Evolutionary conservation across 179 eudicot species (phyloP).

Genomic region (Pouteria campechiana): DNA sequence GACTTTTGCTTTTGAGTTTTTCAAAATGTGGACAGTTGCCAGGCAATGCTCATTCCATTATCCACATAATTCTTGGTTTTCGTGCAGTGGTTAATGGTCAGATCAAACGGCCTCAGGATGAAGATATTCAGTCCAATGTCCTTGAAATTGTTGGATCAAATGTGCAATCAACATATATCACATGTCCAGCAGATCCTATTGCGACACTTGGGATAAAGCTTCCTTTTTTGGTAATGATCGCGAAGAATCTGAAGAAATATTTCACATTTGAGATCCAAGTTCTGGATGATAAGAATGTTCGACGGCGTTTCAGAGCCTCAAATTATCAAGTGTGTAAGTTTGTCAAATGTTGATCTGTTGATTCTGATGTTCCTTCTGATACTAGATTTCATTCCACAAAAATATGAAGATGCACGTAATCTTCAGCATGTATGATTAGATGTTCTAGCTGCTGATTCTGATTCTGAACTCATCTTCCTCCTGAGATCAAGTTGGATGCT

Average conservation of each 20-base stretch:
- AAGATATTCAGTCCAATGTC: slow-evolving; percentile 93
- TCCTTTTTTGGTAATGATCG: slow-evolving; percentile 87
- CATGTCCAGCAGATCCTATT: slow-evolving; percentile 95
- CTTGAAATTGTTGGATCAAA: slow-evolving; percentile 92
- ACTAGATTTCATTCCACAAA: no score
- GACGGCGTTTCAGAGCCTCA: slow-evolving; percentile 97
- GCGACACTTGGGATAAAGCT: slow-evolving; percentile 98
- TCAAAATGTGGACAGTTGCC: no score
- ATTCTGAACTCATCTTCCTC: no score
- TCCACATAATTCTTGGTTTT: neutral
- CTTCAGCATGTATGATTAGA: no score
- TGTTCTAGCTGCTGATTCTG: no score
- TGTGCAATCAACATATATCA: slow-evolving; percentile 83
- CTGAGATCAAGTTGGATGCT: no score
- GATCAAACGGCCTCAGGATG: slow-evolving; percentile 81
- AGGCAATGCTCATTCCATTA: neutral
- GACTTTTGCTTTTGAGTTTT: no score
- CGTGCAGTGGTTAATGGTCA: slow-evolving; percentile 88
- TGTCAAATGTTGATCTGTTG: slow-evolving; percentile 14
- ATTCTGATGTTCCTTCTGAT: neutral
- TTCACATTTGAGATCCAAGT: slow-evolving; percentile 97
- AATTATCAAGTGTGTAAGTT: slow-evolving; percentile 99
- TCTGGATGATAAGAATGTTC: slow-evolving; percentile 98
- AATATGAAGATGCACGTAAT: no score
- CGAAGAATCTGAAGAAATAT: slow-evolving; percentile 88